Percentiles rank a stretch among this genome's conserved stretches.
These are phyloP conservation scores for Colletotrichum salicis DNA, from an alignment of 2,329 filamentous ascomycete genomes.

Conservation along the genomic window DNA sequence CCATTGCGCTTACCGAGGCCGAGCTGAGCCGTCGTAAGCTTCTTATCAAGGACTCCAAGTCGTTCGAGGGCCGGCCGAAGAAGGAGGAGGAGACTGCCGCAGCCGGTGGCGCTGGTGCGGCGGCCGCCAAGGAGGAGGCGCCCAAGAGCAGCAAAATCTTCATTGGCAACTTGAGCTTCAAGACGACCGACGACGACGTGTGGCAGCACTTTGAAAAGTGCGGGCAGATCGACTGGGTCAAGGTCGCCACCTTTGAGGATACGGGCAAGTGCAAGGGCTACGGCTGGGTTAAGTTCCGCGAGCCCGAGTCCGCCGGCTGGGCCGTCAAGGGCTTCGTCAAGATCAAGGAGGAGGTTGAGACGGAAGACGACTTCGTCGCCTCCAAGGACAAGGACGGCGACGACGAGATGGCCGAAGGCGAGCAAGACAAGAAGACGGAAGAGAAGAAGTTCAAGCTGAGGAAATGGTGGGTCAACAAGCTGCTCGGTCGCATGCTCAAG, in stretches of 20 bases:
- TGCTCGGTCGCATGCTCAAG: constrained; percentile 83
- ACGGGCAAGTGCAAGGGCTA: constrained; percentile 98
- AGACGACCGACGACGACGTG: constrained; percentile 83
- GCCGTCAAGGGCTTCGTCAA: constrained; percentile 82
- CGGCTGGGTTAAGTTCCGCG: constrained; percentile 92
- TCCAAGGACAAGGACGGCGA: constrained; percentile 54
- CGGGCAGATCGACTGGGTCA: constrained; percentile 82
- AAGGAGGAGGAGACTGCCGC: constrained; percentile 60
- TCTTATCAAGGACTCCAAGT: constrained; percentile 92
- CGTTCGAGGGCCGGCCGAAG: constrained; percentile 87
- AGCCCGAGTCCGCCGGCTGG: constrained; percentile 77
- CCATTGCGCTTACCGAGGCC: constrained; percentile 86
- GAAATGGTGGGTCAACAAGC: constrained; percentile 87
- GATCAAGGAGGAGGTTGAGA: constrained; percentile 73
- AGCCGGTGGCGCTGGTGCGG: constrained; percentile 39
- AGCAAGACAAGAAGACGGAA: constrained; percentile 43
- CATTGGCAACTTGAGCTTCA: constrained; percentile 88
- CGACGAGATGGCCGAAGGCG: constrained; percentile 49
- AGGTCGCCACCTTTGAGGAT: constrained; percentile 95
- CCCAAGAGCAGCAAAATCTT: constrained; percentile 84
- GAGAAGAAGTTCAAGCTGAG: constrained; percentile 67
- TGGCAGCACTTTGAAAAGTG: constrained; percentile 85
- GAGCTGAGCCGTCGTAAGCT: constrained; percentile 80
- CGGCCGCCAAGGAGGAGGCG: constrained; percentile 46
- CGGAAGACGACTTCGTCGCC: constrained; percentile 70